phyloP scores from a whole-genome alignment of 2,329 filamentous ascomycete species.

The Neofusicoccum parvum region DNA sequence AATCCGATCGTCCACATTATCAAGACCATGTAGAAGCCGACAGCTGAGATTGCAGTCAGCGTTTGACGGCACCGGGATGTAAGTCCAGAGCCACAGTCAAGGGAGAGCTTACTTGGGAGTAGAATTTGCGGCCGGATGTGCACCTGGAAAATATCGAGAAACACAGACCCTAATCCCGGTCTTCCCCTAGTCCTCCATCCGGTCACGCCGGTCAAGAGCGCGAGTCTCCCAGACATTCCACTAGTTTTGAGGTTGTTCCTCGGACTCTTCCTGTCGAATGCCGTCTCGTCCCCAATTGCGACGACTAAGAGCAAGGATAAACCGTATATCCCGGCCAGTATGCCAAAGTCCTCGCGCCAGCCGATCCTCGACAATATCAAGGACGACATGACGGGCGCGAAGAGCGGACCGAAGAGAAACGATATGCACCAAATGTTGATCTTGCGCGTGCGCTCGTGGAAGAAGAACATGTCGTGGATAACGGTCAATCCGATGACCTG shows the following conservation, averaged over 20 bases:
- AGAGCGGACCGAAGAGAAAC: slow-evolving; percentile 29
- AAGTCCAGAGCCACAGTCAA: no score
- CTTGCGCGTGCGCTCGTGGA: slow-evolving; percentile 39
- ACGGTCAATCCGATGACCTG: slow-evolving; percentile 31
- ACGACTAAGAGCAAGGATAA: slow-evolving; percentile 34
- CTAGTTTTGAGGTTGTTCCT: not conserved
- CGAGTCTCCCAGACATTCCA: slow-evolving; percentile 2
- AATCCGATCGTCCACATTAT: slow-evolving; percentile 33
- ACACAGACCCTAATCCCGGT: not conserved
- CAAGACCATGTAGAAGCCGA: slow-evolving; percentile 26
- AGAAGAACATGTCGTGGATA: slow-evolving; percentile 42
- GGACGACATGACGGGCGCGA: slow-evolving; percentile 32
- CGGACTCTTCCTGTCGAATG: slow-evolving; percentile 31
- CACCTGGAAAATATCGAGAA: not conserved
- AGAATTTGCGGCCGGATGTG: not conserved
- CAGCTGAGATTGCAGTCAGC: not conserved
- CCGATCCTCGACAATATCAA: not conserved
- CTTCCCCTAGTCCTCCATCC: slow-evolving; percentile 1
- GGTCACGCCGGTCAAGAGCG: not conserved
- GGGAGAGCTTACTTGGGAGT: not conserved
- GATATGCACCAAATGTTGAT: slow-evolving; percentile 28
- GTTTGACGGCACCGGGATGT: no score
- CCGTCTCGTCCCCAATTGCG: slow-evolving; percentile 37
- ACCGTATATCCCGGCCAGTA: slow-evolving; percentile 40
- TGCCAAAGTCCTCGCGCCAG: slow-evolving; percentile 24